Conservation (phyloP, 1,284 basidiomycete genomes). For the Melampsora allii-populina region DNA sequence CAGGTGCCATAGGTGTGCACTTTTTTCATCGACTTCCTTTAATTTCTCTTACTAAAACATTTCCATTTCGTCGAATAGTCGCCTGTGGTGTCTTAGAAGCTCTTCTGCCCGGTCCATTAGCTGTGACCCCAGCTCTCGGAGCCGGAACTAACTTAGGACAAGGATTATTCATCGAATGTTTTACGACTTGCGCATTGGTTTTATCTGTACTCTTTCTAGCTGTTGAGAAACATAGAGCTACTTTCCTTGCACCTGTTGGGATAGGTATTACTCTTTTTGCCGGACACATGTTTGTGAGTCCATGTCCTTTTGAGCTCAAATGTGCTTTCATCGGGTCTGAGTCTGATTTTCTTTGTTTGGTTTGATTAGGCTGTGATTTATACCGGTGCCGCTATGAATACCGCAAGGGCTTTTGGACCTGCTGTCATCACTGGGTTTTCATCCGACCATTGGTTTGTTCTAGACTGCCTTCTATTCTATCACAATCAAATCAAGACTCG, state of each 20-base stretch:
- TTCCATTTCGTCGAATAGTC: neutral
- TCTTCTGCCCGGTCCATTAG: constrained; percentile 30
- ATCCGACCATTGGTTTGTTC: constrained; percentile 29
- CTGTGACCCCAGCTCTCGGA: constrained; percentile 22
- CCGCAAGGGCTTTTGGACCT: constrained; percentile 28
- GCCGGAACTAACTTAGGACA: constrained; percentile 19
- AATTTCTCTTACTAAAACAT: neutral
- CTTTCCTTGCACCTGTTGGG: constrained; percentile 70
- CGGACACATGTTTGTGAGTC: constrained; percentile 60
- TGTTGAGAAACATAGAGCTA: constrained; percentile 59
- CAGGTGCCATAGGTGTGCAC: neutral
- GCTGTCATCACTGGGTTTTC: constrained; percentile 28
- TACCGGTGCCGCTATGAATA: constrained; percentile 35
- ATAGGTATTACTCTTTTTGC: constrained; percentile 68
- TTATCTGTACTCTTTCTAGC: constrained; percentile 39
- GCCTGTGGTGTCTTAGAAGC: constrained; percentile 19
- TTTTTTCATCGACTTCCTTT: neutral
- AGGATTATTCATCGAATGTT: constrained; percentile 39
- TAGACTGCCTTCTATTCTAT: neutral
- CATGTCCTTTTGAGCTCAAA: no score
- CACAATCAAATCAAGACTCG: neutral
- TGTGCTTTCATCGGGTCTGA: neutral
- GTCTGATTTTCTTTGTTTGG: neutral
- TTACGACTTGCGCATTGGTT: constrained; percentile 29
- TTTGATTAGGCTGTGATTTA: constrained; percentile 22